Percentiles rank a stretch among this genome's conserved stretches.
phyloP scores from a whole-genome alignment of 2,329 filamentous ascomycete species.

The Sporothrix mexicana region DNA sequence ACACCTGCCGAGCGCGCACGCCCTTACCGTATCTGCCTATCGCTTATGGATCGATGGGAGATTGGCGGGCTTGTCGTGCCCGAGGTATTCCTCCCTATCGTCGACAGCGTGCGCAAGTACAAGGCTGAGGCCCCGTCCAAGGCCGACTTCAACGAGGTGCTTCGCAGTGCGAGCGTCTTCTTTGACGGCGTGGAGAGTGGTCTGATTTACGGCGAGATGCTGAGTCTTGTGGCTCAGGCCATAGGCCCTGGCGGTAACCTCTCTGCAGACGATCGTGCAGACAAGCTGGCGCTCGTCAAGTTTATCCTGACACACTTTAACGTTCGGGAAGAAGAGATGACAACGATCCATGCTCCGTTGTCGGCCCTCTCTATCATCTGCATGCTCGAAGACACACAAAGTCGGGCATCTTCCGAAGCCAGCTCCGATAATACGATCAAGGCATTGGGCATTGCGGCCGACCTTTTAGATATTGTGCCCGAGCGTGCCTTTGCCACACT shows the following conservation, averaged over 20 bases:
- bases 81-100: conserved; percentile 83
- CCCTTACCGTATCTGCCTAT: conserved; percentile 90
- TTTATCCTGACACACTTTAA: conserved; percentile 92
- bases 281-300: conserved; percentile 73
- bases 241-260: conserved; percentile 56
- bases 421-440: conserved; percentile 39
- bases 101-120: conserved; percentile 79
- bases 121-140: conserved; percentile 68
- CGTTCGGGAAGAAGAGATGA: conserved; percentile 93
- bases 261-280: conserved; percentile 56
- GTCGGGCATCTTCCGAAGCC: conserved; percentile 41
- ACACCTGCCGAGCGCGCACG: conserved; percentile 73
- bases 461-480: conserved; percentile 68
- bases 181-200: conserved; percentile 97
- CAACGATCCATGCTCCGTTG: conserved; percentile 81
- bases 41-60: conserved; percentile 98
- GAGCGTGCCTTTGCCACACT: conserved; percentile 63
- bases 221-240: conserved; percentile 69
- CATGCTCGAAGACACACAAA: conserved; percentile 63
- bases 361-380: conserved; percentile 68
- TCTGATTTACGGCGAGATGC: conserved; percentile 85
- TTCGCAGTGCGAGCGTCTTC: conserved; percentile 92
- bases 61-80: conserved; percentile 90
- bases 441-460: conserved; percentile 57
- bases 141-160: conserved; percentile 79